Conservation (phyloP, 495 filamentous ascomycete species). For the Coniosporium apollinis region DNA sequence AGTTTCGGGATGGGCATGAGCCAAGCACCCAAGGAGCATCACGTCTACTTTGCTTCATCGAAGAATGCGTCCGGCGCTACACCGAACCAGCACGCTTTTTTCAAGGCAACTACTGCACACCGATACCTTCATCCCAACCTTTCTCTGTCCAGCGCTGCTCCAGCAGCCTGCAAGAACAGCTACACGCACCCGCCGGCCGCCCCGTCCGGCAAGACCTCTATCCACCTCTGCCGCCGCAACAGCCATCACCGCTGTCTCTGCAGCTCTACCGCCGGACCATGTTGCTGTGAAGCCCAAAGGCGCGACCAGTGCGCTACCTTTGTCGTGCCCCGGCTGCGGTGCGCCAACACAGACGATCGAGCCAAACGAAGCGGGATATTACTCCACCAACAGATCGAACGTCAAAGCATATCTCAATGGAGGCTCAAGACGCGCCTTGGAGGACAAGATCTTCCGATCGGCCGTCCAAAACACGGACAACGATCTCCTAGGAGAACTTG, state of each 20-base stretch:
- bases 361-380: constrained; percentile 63
- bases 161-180: too few relatives aligned
- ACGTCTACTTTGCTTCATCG: background rate
- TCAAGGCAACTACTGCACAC: background rate
- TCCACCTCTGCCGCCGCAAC: too few relatives aligned
- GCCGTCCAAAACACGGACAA: constrained; percentile 12
- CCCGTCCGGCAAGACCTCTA: too few relatives aligned
- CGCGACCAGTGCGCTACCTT: constrained; percentile 27
- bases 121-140: background rate
- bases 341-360: constrained; percentile 59
- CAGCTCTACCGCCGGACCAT: too few relatives aligned
- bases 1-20: background rate
- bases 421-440: constrained; percentile 10
- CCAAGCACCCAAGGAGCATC: background rate
- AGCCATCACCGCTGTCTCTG: too few relatives aligned
- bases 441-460: constrained; percentile 19
- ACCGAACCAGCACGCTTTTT: background rate
- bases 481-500: constrained; percentile 8
- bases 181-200: too few relatives aligned
- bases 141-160: background rate
- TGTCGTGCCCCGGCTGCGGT: constrained; percentile 73
- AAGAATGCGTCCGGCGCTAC: background rate
- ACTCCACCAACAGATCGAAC: constrained; percentile 37
- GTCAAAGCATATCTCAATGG: constrained; percentile 29
- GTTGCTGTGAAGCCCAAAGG: too few relatives aligned